These are phyloP conservation scores for Hordeum marinum DNA, from an alignment of 176 grass and related monocot genomes.

Conservation along the genomic window DNA sequence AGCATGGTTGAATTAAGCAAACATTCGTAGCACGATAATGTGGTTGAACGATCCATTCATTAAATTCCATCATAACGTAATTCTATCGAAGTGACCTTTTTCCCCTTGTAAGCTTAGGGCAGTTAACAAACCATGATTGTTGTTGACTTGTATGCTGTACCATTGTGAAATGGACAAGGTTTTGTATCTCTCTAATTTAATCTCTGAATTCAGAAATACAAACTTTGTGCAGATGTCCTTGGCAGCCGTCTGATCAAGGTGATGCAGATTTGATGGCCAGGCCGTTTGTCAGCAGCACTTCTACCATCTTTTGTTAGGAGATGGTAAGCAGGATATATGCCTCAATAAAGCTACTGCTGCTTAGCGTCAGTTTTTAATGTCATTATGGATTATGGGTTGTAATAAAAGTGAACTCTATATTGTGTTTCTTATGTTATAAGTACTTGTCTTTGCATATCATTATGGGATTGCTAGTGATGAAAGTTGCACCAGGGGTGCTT, in stretches of 20 bases:
- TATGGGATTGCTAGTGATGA: constrained; percentile 60
- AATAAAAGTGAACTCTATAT: constrained; percentile 52
- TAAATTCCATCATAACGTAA: neutral
- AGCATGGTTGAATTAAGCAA: neutral
- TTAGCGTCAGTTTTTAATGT: constrained; percentile 36
- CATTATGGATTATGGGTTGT: constrained; percentile 39
- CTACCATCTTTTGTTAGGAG: constrained; percentile 37
- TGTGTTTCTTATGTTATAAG: constrained; percentile 18
- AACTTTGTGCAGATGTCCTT: constrained; percentile 33
- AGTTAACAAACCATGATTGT: constrained; percentile 2
- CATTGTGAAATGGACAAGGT: neutral
- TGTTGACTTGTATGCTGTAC: neutral
- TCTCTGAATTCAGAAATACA: constrained; percentile 18
- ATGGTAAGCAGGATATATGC: constrained; percentile 82
- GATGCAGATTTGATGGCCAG: constrained; percentile 4
- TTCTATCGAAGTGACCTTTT: neutral
- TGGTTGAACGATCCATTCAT: neutral
- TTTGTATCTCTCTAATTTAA: neutral
- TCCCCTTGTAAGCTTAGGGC: neutral
- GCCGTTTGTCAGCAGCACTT: constrained; percentile 14
- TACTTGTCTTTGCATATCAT: constrained; percentile 1
- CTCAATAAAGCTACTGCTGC: constrained; percentile 51
- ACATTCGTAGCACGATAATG: neutral
- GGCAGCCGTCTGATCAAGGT: neutral
- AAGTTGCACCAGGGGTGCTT: constrained; percentile 98